Base-by-base conservation (phyloP, 1,284 basidiomycete genomes). In the Pterula multifida region DNA sequence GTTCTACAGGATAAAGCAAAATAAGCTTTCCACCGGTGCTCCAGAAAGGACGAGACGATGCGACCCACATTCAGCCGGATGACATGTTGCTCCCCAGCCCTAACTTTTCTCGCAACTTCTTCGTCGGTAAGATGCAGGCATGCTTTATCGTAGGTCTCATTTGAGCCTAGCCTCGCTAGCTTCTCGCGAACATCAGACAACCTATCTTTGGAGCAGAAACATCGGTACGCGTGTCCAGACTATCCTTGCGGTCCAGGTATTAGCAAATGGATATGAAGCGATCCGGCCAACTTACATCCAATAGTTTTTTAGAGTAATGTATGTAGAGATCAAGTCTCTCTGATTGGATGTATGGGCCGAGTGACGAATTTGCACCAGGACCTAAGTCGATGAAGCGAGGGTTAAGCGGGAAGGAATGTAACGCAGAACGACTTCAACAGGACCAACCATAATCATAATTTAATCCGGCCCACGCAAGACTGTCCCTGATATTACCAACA, bases 391-490 rank as follows among this genome's bases (percentile, higher is more conserved):
- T 32, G 28, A 32, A 15, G 6, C 15, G 28, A 6, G 6, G 28
- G 28, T 32, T 6, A 15, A 6, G 28, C 15, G 6, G 28, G 28
- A n/a, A n/a, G n/a, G n/a, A n/a, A n/a, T n/a, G n/a, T n/a, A n/a
- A n/a, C n/a, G n/a, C n/a, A n/a, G n/a, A n/a, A n/a, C n/a, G n/a
- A n/a, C n/a, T n/a, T n/a, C n/a, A n/a, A n/a, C n/a, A n/a, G 6
- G 15, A 59, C 67, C 52, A 54, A 85, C 95, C 95, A 68, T 88
- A 89, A 63, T 98, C 92, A 63, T 90, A 96, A 3, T 90, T 74
- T 24, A 98, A 66, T 2, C 92, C 90, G n/a, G 93, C 89, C 96
- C 96, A 98, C 25, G 81, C 75, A 47, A 98, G 68, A 1, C 85
- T 83, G 13, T 73, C 70, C 52, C 81, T 70, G 48, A 98, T 82